Evolutionary conservation across 192 early-diverging fungal genomes (phyloP).

Genomic region (Linnemannia schmuckeri): DNA sequence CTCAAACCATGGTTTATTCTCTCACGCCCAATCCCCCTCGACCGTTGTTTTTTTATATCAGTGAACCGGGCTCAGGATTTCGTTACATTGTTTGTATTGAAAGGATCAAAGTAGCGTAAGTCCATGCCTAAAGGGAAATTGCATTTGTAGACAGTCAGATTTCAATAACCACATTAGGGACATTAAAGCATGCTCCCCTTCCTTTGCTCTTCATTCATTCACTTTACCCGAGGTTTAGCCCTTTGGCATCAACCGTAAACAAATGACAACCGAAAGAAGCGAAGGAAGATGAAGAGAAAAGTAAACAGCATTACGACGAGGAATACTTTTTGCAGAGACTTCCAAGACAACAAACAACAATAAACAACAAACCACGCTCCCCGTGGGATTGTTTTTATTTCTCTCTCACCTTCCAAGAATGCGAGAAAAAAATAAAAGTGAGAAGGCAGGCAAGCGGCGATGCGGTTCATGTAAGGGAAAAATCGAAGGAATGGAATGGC

Average conservation of each 20-base stretch:
- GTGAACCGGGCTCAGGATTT: background rate
- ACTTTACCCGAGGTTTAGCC: background rate
- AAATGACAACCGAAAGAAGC: background rate
- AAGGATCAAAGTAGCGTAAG: background rate
- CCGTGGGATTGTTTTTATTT: background rate
- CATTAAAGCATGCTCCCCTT: background rate
- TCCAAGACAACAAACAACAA: background rate
- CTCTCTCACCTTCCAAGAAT: background rate
- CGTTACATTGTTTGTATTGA: background rate
- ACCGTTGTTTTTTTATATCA: background rate
- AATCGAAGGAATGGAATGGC: background rate
- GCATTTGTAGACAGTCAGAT: too few relatives aligned
- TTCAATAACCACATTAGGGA: background rate
- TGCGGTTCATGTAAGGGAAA: background rate
- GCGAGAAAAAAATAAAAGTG: background rate
- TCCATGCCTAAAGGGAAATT: too few relatives aligned
- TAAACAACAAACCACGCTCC: background rate
- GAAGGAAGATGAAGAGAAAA: background rate
- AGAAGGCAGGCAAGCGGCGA: background rate
- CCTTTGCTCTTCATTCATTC: background rate
- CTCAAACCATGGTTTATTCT: background rate
- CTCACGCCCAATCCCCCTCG: background rate
- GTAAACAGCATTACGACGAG: background rate
- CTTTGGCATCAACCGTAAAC: background rate
- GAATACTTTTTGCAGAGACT: background rate